A percentile compares a stretch with the other conserved stretches of the same genome.
Conservation (phyloP, 768 basidiomycete species). For the Agaricus subrufescens region DNA sequence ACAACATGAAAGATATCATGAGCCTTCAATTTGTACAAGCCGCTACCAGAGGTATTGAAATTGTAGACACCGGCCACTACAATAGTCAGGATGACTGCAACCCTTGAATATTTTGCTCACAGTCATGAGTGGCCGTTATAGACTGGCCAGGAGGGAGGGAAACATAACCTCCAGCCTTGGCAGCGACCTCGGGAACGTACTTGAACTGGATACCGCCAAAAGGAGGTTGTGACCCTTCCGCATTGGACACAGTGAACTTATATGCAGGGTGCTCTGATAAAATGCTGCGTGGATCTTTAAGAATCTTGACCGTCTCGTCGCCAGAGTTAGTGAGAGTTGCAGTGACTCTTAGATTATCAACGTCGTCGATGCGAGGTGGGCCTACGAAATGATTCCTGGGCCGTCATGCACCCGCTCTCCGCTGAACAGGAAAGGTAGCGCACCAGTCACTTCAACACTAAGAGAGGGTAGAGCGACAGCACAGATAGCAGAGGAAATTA, state of each 20-base stretch:
- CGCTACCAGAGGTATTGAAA: constrained; percentile 35
- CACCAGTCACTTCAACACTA: neutral
- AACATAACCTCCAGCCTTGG: constrained; percentile 26
- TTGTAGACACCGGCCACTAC: constrained; percentile 44
- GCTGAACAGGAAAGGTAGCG: neutral
- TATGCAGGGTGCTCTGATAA: constrained; percentile 36
- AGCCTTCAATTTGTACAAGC: constrained; percentile 35
- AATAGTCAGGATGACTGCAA: neutral
- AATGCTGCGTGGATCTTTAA: constrained; percentile 38
- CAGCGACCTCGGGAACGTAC: constrained; percentile 31
- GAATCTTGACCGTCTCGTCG: constrained; percentile 36
- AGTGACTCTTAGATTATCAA: constrained; percentile 33
- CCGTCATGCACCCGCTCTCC: neutral
- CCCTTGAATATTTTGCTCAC: constrained; percentile 21
- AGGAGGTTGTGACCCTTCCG: constrained; percentile 25
- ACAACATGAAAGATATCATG: constrained; percentile 37
- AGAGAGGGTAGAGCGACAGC: neutral
- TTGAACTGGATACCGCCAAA: constrained; percentile 43
- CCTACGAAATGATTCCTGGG: constrained; percentile 15
- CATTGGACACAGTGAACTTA: constrained; percentile 33
- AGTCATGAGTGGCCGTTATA: constrained; percentile 29
- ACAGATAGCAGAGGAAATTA: neutral
- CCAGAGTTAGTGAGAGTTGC: constrained; percentile 42
- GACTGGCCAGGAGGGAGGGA: constrained; percentile 34
- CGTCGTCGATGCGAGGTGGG: constrained; percentile 25